Evolutionary conservation across 208 protist species (phyloP).

Genomic region (Leishmania aethiopica): DNA sequence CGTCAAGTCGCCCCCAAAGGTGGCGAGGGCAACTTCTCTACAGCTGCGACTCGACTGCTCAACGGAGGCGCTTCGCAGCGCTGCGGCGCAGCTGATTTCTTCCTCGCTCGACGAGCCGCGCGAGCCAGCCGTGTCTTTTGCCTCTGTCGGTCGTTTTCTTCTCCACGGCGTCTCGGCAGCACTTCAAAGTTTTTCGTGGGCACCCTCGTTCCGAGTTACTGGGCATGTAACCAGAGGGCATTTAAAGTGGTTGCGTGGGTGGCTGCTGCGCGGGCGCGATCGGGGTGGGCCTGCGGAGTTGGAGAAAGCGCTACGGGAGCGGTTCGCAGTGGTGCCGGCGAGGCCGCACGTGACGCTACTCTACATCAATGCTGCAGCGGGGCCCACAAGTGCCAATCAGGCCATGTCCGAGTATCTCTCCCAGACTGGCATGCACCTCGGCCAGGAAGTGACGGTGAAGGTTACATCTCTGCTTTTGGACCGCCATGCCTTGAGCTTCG

Average conservation of each 20-base stretch:
- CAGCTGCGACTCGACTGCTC: slow-evolving; percentile 25
- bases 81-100: slow-evolving; percentile 13
- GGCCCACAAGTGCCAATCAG: not conserved
- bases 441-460: slow-evolving; percentile 38
- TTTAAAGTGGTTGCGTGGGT: slow-evolving; percentile 72
- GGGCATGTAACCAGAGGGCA: slow-evolving; percentile 52
- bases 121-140: slow-evolving; percentile 3
- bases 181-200: slow-evolving; percentile 7
- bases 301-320: slow-evolving; percentile 43
- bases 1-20: not conserved
- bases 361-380: slow-evolving; percentile 13
- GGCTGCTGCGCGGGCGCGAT: slow-evolving; percentile 49
- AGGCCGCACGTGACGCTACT: slow-evolving; percentile 74
- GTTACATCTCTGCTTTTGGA: slow-evolving; percentile 69
- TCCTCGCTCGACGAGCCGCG: not conserved
- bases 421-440: slow-evolving; percentile 22
- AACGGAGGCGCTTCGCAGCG: not conserved
- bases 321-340: slow-evolving; percentile 40
- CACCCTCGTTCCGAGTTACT: not conserved
- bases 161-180: slow-evolving; percentile 1
- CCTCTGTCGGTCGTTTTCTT: not conserved
- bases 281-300: slow-evolving; percentile 5
- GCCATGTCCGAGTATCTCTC: slow-evolving; percentile 23
- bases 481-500: slow-evolving; percentile 66
- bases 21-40: not conserved